Percentiles rank a stretch among this genome's conserved stretches.
Evolutionary conservation across 2,329 filamentous ascomycete genomes (phyloP).

Genomic region (Lomentospora prolificans): DNA sequence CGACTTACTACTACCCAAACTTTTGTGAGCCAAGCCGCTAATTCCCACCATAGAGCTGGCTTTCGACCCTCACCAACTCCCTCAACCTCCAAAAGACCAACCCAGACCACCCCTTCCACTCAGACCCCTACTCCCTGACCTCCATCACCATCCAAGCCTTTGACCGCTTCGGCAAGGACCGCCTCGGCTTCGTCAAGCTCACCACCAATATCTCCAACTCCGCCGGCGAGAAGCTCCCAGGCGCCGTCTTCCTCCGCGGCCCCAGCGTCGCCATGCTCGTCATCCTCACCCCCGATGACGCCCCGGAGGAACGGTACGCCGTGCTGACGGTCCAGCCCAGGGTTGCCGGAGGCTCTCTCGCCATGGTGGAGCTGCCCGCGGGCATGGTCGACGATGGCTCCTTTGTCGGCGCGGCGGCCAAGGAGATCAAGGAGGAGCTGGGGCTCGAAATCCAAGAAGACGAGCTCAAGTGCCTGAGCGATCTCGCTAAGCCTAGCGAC

Average conservation of each 20-base stretch:
- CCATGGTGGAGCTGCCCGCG: constrained; percentile 47
- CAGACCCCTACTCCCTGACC: constrained; percentile 41
- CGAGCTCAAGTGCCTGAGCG: constrained; percentile 40
- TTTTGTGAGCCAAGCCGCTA: background rate
- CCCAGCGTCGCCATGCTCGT: constrained; percentile 53
- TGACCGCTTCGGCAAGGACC: constrained; percentile 36
- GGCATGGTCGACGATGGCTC: constrained; percentile 48
- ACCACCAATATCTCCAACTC: constrained; percentile 36
- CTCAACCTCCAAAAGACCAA: constrained; percentile 32
- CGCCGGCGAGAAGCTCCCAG: constrained; percentile 40
- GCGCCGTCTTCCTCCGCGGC: constrained; percentile 46
- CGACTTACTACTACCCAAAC: background rate
- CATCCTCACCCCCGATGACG: constrained; percentile 44
- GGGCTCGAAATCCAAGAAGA: constrained; percentile 39
- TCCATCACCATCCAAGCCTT: constrained; percentile 42
- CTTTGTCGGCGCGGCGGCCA: constrained; percentile 48
- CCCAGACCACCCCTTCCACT: constrained; percentile 40
- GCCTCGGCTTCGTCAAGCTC: constrained; percentile 49
- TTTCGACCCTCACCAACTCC: constrained; percentile 34
- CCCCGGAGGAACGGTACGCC: constrained; percentile 37
- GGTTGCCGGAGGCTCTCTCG: constrained; percentile 42
- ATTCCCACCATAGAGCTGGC: constrained; percentile 32
- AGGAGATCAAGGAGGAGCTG: constrained; percentile 52
- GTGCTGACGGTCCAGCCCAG: constrained; percentile 52
- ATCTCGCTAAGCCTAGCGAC: constrained; percentile 29